Conservation (phyloP, 805 yeast species). For the Kregervanrija pseudodelftensis region DNA sequence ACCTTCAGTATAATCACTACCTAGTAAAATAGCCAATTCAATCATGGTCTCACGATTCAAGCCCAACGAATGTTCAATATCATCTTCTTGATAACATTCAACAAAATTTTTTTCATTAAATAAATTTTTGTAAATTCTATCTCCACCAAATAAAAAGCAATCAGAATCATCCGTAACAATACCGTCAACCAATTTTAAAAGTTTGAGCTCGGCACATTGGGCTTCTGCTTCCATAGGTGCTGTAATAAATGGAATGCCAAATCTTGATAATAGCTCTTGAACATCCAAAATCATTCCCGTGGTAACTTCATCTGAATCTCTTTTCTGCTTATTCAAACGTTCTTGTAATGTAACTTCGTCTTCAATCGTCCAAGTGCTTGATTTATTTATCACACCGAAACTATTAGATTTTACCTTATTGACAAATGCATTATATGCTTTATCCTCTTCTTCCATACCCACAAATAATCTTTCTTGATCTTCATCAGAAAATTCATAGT, state of each 20-base stretch:
- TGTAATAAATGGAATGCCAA: constrained; percentile 90
- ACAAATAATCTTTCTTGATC: constrained; percentile 66
- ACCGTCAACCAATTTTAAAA: constrained; percentile 81
- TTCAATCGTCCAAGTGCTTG: constrained; percentile 24
- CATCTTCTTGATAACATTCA: constrained; percentile 64
- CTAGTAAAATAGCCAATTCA: constrained; percentile 75
- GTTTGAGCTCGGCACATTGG: constrained; percentile 79
- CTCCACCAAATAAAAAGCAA: constrained; percentile 90
- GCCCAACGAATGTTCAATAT: constrained; percentile 58
- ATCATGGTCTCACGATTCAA: constrained; percentile 58
- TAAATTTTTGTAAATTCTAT: constrained; percentile 79
- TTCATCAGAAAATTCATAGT: constrained; percentile 66
- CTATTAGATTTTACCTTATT: constrained; percentile 25
- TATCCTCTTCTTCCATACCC: constrained; percentile 62
- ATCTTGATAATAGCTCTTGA: constrained; percentile 75
- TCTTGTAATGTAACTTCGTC: constrained; percentile 48
- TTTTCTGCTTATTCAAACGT: constrained; percentile 55
- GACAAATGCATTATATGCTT: constrained; percentile 62
- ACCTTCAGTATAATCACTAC: constrained; percentile 95
- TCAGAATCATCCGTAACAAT: constrained; percentile 96
- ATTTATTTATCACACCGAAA: neutral
- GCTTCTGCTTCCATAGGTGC: constrained; percentile 99
- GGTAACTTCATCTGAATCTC: constrained; percentile 92
- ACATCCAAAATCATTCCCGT: constrained; percentile 82
- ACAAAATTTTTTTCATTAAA: constrained; percentile 90